A percentile compares a stretch with the other conserved stretches of the same genome.
Conservation (phyloP, 2,329 filamentous ascomycete genomes). For the Beauveria brongniartii region DNA sequence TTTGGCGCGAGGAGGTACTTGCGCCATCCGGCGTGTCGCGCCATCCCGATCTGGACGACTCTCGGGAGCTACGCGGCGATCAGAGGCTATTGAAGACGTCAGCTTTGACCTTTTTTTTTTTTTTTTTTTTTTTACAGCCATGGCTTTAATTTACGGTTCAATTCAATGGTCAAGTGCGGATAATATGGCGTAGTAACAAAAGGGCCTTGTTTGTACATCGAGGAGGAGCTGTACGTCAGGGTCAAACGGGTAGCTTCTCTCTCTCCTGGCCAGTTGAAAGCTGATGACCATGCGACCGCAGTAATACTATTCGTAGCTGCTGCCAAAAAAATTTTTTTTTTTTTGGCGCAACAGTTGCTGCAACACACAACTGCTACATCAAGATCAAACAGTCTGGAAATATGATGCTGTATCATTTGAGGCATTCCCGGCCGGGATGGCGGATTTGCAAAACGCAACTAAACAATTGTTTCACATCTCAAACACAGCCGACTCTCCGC, state of each 20-base stretch:
- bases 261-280: too few relatives aligned
- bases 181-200: neutral
- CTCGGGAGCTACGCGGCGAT: neutral
- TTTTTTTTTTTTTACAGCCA: neutral
- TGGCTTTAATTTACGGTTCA: too few relatives aligned
- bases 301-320: too few relatives aligned
- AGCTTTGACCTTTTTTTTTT: neutral
- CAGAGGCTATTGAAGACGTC: neutral
- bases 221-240: too few relatives aligned
- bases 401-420: neutral
- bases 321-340: too few relatives aligned
- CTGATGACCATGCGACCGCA: too few relatives aligned
- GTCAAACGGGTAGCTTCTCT: too few relatives aligned
- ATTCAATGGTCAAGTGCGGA: neutral
- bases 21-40: neutral
- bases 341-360: neutral
- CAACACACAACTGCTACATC: neutral
- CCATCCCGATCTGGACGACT: conserved; percentile 2
- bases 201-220: too few relatives aligned
- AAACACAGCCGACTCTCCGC: neutral
- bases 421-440: neutral
- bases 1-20: neutral
- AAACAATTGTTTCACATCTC: conserved; percentile 1
- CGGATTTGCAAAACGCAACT: neutral
- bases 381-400: neutral